Base-by-base conservation (phyloP, 768 basidiomycete genomes). In the Asterophora lycoperdoides region DNA sequence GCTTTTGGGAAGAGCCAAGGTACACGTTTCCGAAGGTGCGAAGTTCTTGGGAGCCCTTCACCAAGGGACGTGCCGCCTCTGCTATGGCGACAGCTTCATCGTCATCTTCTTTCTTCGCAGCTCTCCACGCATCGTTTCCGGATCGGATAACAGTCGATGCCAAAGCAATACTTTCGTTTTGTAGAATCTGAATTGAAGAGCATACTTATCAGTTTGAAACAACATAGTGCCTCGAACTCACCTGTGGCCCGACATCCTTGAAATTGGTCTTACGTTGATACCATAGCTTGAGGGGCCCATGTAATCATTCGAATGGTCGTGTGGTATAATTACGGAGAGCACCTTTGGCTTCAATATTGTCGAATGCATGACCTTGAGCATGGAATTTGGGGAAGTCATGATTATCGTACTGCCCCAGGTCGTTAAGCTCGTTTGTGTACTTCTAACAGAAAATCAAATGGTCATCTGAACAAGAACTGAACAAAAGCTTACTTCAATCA, bases 301-400 rank as follows among this genome's bases (percentile, higher is more conserved):
- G 66, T 20, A 61, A 48, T 1, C 60, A 51, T 39, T 73, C 68
- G 44, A 65, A 68, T 0, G 57, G 58, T 39, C 60, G 56, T 1
- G 66, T 69, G 20, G 63, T 69, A 34, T 64, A 71, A 29, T 68
- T 68, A 0, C 41, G 39, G 0, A 64, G 56, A 0, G 48, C 64
- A 8, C 70, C 71, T 28, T 72, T 72, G 0, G 1, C n/a, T 28
- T 39, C 15, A 9, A 75, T 71, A 33, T 72, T 62, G 2, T 47
- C 45, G 20, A 69, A 60, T 0, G 66, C 37, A 44, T 75, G 70
- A 2, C 53, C 44, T 36, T 68, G 65, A 1, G 57, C 51, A 29
- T 74, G 72, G 0, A 50, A 41, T 51, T 74, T 73, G 0, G 64
- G 68, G 38, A 71, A 71, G 20, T 68, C 46, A 65, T 66, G 70